phyloP scores from a whole-genome alignment of 805 yeast species.

The Yamadazyma ubonensis region DNA sequence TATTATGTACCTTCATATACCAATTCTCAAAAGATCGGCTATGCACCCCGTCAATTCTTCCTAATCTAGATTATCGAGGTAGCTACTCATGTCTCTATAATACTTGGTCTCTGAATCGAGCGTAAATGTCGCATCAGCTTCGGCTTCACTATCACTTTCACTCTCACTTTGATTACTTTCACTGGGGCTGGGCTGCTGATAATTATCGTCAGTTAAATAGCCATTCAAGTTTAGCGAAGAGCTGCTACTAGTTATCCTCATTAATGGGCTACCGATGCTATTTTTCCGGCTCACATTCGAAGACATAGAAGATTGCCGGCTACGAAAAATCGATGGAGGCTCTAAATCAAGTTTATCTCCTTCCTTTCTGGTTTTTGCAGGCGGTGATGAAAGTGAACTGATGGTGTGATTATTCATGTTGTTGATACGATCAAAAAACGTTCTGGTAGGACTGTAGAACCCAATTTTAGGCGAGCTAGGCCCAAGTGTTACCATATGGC shows the following conservation, averaged over 20 bases:
- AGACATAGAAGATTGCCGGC: constrained; percentile 2
- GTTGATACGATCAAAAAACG: constrained; percentile 33
- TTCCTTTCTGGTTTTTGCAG: constrained; percentile 9
- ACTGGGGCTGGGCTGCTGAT: too few relatives aligned
- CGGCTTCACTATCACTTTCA: constrained; percentile 2
- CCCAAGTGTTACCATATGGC: constrained; percentile 32
- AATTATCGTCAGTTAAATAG: constrained; percentile 36
- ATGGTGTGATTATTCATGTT: constrained; percentile 28
- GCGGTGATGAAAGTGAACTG: constrained; percentile 26
- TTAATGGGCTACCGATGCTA: constrained; percentile 26
- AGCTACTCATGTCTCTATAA: constrained; percentile 13
- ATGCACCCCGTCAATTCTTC: background rate
- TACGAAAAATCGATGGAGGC: constrained; percentile 39
- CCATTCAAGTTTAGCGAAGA: constrained; percentile 43
- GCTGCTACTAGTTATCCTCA: constrained; percentile 38
- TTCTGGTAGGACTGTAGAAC: constrained; percentile 38
- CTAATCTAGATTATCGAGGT: constrained; percentile 13
- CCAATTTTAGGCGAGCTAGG: constrained; percentile 31
- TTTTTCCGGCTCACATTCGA: constrained; percentile 24
- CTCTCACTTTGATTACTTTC: background rate
- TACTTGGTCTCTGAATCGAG: constrained; percentile 6
- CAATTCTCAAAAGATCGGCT: background rate
- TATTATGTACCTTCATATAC: background rate
- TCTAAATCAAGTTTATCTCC: constrained; percentile 26
- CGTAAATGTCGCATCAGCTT: constrained; percentile 17